Conservation (phyloP, 805 yeast genomes). For the Candida parachauliodes region DNA sequence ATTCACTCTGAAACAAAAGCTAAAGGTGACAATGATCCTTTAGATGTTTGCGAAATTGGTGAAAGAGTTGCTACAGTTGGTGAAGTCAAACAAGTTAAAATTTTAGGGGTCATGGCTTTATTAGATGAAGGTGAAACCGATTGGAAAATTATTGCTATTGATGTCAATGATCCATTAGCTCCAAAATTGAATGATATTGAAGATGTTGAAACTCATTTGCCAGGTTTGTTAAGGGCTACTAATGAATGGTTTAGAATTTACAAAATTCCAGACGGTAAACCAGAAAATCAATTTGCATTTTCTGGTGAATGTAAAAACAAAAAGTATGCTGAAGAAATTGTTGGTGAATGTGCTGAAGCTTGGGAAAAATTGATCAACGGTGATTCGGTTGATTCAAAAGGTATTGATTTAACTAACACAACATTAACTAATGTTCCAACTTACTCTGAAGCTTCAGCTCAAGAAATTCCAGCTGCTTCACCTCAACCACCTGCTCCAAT, state of each 20-base stretch:
- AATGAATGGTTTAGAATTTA: conserved; percentile 80
- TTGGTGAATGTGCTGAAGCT: conserved; percentile 61
- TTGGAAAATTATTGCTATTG: conserved; percentile 83
- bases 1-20: conserved; percentile 57
- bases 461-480: conserved; percentile 65
- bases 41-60: conserved; percentile 61
- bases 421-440: conserved; percentile 58
- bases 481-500: conserved; percentile 86
- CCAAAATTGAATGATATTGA: conserved; percentile 53
- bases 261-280: conserved; percentile 80
- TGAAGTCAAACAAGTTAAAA: conserved; percentile 58
- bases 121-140: conserved; percentile 95
- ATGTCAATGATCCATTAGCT: conserved; percentile 63
- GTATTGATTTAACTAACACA: conserved; percentile 72
- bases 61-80: conserved; percentile 47
- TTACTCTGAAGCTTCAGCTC: conserved; percentile 41
- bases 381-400: conserved; percentile 39
- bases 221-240: conserved; percentile 67
- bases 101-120: conserved; percentile 73
- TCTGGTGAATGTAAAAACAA: conserved; percentile 61
- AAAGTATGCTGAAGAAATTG: conserved; percentile 54
- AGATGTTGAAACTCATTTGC: conserved; percentile 66
- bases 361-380: conserved; percentile 62
- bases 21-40: conserved; percentile 90
- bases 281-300: conserved; percentile 71